A percentile compares a stretch with the other conserved stretches of the same genome.
phyloP scores from a whole-genome alignment of 805 yeast species.

The Metschnikowia corniflorae region DNA sequence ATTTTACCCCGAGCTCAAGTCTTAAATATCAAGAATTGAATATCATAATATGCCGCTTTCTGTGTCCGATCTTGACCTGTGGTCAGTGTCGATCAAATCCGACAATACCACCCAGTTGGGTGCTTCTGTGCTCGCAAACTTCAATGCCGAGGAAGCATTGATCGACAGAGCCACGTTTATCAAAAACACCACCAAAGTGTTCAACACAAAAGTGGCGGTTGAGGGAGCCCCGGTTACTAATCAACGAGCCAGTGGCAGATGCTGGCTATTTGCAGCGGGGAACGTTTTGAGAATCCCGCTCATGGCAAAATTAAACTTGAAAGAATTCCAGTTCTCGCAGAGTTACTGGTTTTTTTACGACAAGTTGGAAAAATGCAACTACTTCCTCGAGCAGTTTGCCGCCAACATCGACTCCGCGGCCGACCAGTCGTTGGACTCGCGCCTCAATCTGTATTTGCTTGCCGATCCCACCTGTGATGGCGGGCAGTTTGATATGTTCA shows the following conservation, averaged over 20 bases:
- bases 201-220: conserved; percentile 40
- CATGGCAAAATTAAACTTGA: conserved; percentile 17
- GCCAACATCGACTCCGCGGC: conserved; percentile 14
- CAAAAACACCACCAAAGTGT: conserved; percentile 29
- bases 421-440: conserved; percentile 14
- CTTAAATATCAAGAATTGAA: too few relatives aligned
- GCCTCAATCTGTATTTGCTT: conserved; percentile 16
- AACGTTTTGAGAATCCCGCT: conserved; percentile 18
- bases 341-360: conserved; percentile 21
- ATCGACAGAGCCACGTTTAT: conserved; percentile 16
- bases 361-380: conserved; percentile 21
- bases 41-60: conserved; percentile 9
- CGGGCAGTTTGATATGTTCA: conserved; percentile 21
- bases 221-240: conserved; percentile 55
- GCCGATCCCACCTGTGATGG: conserved; percentile 21
- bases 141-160: conserved; percentile 19
- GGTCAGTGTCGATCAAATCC: conserved; percentile 8
- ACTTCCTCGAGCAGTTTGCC: conserved; percentile 16
- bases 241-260: conserved; percentile 19
- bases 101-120: conserved; percentile 15
- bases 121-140: conserved; percentile 11
- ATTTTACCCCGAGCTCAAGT: too few relatives aligned
- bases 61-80: conserved; percentile 5
- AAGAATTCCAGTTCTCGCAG: conserved; percentile 22
- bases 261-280: conserved; percentile 22